phyloP scores from a whole-genome alignment of 352 stramenopile genomes.

The Halophytophthora batemanensis region DNA sequence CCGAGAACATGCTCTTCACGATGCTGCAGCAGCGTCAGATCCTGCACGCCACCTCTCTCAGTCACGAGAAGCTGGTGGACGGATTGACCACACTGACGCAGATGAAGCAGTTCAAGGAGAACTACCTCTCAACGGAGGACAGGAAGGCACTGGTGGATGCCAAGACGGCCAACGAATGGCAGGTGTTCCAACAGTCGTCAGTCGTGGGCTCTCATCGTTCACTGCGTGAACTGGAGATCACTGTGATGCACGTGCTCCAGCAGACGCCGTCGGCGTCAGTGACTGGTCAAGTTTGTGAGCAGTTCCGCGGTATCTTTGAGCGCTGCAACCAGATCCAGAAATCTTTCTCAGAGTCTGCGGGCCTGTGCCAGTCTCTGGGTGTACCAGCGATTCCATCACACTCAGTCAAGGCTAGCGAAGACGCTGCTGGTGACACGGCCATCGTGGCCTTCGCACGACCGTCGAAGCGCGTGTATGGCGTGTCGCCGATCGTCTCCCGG shows the following conservation, averaged over 20 bases:
- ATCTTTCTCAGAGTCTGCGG: constrained; percentile 21
- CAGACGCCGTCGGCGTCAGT: constrained; percentile 18
- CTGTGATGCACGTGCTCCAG: constrained; percentile 48
- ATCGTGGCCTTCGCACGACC: constrained; percentile 57
- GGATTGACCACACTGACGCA: constrained; percentile 47
- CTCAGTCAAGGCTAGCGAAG: constrained; percentile 40
- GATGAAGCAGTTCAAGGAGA: constrained; percentile 41
- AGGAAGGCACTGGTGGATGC: constrained; percentile 9
- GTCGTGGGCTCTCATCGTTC: constrained; percentile 44
- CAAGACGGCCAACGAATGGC: constrained; percentile 45
- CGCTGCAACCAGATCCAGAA: constrained; percentile 28
- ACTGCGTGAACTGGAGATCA: constrained; percentile 67
- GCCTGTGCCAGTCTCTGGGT: constrained; percentile 37
- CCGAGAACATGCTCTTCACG: constrained; percentile 87
- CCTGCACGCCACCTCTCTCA: constrained; percentile 61
- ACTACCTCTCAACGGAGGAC: constrained; percentile 18
- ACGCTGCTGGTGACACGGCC: constrained; percentile 36
- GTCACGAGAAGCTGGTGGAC: constrained; percentile 67
- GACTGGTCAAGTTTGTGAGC: constrained; percentile 20
- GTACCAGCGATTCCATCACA: constrained; percentile 58
- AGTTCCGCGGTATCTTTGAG: constrained; percentile 33
- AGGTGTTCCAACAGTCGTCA: constrained; percentile 45
- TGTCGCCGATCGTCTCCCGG: constrained; percentile 46
- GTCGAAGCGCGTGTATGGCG: constrained; percentile 54
- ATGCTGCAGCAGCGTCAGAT: constrained; percentile 88